These are phyloP conservation scores for Cyberlindnera amylophila DNA, from an alignment of 805 yeast species.

Conservation along the genomic window DNA sequence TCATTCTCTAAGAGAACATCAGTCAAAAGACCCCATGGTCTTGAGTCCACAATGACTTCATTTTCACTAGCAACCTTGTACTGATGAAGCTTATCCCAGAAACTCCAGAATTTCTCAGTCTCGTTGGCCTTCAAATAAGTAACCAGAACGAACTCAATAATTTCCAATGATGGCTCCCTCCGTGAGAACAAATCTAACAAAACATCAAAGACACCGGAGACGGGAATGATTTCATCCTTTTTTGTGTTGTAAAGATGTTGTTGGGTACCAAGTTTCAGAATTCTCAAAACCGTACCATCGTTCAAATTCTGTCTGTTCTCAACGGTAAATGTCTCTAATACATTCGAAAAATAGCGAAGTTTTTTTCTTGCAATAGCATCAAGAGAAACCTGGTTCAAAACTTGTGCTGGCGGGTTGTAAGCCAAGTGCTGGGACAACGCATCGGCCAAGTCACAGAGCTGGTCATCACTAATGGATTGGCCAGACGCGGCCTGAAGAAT, in stretches of 20 bases:
- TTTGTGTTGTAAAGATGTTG: conserved; percentile 16
- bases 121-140: conserved; percentile 21
- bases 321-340: conserved; percentile 13
- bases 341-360: conserved; percentile 8
- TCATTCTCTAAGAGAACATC: conserved; percentile 12
- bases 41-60: conserved; percentile 13
- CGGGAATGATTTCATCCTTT: conserved; percentile 11
- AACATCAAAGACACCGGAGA: conserved; percentile 12
- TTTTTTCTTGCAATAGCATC: conserved; percentile 4
- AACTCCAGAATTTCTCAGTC: conserved; percentile 16
- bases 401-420: conserved; percentile 10
- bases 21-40: conserved; percentile 23
- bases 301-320: conserved; percentile 12
- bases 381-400: conserved; percentile 3
- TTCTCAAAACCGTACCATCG: conserved; percentile 13
- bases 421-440: conserved; percentile 5
- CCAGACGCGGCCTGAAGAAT: conserved; percentile 21
- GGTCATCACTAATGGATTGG: conserved; percentile 8
- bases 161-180: conserved; percentile 3
- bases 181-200: conserved; percentile 14
- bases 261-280: conserved; percentile 22
- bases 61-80: neutral
- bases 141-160: conserved; percentile 19
- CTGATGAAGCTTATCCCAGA: conserved; percentile 16
- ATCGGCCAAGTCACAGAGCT: conserved; percentile 7